Percentiles rank a stretch among this genome's conserved stretches.
phyloP scores from a whole-genome alignment of 106 monocot species.

The Cymbidium sinense region DNA sequence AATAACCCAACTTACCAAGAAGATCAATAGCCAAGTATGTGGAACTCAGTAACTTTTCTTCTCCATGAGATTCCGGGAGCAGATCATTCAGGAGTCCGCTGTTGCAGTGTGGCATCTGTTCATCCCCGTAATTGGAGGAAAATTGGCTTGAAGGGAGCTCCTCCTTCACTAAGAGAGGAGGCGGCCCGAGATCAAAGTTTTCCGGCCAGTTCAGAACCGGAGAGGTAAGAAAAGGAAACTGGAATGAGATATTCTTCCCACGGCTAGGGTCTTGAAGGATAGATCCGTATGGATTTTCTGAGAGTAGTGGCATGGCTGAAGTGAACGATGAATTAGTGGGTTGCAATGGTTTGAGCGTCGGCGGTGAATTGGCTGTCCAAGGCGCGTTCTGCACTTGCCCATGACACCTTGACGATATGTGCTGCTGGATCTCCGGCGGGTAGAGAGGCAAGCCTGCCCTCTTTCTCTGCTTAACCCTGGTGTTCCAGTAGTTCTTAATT shows the following conservation, averaged over 20 bases:
- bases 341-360: background rate
- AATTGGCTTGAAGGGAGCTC: conserved; percentile 89
- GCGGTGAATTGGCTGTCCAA: background rate
- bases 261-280: background rate
- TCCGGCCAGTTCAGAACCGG: conserved; percentile 4
- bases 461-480: conserved; percentile 46
- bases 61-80: conserved; percentile 22
- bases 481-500: conserved; percentile 84
- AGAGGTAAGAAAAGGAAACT: background rate
- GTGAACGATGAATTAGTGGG: background rate
- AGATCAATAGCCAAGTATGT: background rate
- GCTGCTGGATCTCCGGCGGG: conserved; percentile 27
- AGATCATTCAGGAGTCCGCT: conserved; percentile 38
- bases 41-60: background rate
- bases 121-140: conserved; percentile 3
- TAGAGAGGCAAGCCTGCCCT: conserved; percentile 44
- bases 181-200: conserved; percentile 1
- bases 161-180: conserved; percentile 19
- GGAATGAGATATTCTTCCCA: conserved; percentile 6
- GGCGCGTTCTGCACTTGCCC: background rate
- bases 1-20: background rate
- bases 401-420: background rate
- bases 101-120: conserved; percentile 4
- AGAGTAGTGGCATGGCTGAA: background rate
- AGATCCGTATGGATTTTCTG: background rate